Base-by-base conservation (phyloP, 768 basidiomycete species). In the Leucocoprinus birnbaumii region DNA sequence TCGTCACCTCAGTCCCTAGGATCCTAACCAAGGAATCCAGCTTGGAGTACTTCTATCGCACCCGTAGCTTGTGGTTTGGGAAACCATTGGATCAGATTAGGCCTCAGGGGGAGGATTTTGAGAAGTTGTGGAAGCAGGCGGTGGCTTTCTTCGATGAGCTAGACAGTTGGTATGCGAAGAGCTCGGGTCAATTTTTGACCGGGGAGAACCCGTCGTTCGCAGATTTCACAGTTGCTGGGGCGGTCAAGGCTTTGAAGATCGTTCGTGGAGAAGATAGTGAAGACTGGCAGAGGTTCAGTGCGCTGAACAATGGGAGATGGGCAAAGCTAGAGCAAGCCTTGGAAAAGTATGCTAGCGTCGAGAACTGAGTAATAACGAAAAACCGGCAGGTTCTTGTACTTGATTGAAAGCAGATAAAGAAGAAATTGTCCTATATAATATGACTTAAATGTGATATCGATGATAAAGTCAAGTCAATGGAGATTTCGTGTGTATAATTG, bases 241-340 rank as follows among this genome's bases (percentile, higher is more conserved):
- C 63, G 40, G 50, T 75, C 9, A 22, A 62, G 0, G 76, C 68
- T 64, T 49, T 68, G 8, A 74, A 66, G 58, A 59, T 58, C 11
- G 34, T 72, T 2, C 65, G 65, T 45, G 73, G 73, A 7, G 65
- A 67, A 53, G 69, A 78, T 10, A 73, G 73, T 40, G 58, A 66
- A 38, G 68, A 74, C 49, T 81, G 78, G 77, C 69, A 66, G 43
- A 66, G 69, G n/a, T 54, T 80, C 16, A 58, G 56, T 41, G 64
- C 57, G 22, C 75, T 70, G 73, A 64, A 77, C 48, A 68, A 62
- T 16, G 77, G 76, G 16, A 63, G 70, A 34, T 80, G 77, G 79
- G 66, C 42, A 24, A 61, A 55, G 26, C 51, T 57, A 22, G 19
- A 52, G 43, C 45, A 42, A 3, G 18, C 53, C n/a, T 62, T 62